Evolutionary conservation across 345 rosid species (phyloP).

Genomic region (Turnera subulata): DNA sequence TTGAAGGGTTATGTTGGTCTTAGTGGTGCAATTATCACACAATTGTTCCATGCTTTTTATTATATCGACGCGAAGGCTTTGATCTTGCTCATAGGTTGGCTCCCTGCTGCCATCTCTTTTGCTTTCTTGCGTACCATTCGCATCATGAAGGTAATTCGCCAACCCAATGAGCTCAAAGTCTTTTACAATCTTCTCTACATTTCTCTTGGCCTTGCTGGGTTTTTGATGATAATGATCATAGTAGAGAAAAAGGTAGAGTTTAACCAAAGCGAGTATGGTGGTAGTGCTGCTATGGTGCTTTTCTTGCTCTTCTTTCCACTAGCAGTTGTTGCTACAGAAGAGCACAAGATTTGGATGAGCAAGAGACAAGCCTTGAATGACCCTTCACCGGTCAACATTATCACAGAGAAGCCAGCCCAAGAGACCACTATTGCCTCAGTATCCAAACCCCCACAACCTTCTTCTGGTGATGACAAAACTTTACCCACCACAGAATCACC

Average conservation of each 20-base stretch:
- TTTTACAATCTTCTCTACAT: conserved; percentile 49
- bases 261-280: conserved; percentile 36
- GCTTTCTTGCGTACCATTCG: conserved; percentile 41
- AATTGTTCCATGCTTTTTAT: conserved; percentile 44
- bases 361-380: conserved; percentile 30
- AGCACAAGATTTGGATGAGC: conserved; percentile 36
- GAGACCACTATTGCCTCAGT: not conserved
- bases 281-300: conserved; percentile 40
- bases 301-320: conserved; percentile 54
- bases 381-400: conserved; percentile 27
- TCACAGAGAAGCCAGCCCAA: conserved; percentile 22
- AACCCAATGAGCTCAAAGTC: conserved; percentile 43
- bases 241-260: conserved; percentile 30
- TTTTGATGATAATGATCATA: conserved; percentile 49
- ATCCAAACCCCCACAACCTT: not conserved
- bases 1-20: conserved; percentile 53
- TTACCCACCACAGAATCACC: not conserved
- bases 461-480: not conserved
- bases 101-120: conserved; percentile 50
- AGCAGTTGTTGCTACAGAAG: conserved; percentile 41
- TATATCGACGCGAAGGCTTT: conserved; percentile 31
- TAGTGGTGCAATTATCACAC: conserved; percentile 58
- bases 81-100: conserved; percentile 56
- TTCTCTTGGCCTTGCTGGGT: conserved; percentile 58
- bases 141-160: conserved; percentile 38